Evolutionary conservation across 768 basidiomycete genomes (phyloP).

Genomic region (Leccinum subtestaceum): DNA sequence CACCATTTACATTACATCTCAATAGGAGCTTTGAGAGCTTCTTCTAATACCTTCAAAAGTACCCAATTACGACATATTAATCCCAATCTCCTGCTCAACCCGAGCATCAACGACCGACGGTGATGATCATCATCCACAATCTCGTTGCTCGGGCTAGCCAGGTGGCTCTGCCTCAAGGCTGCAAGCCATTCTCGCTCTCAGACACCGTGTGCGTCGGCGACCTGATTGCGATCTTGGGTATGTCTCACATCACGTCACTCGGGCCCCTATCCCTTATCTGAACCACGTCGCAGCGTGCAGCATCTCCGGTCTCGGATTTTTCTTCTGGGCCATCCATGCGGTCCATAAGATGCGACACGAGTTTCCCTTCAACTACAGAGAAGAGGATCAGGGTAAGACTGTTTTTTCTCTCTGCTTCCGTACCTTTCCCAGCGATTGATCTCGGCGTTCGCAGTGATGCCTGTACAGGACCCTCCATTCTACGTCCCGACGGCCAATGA

Average conservation of each 20-base stretch:
- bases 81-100: neutral
- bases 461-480: constrained; percentile 4
- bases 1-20: no score
- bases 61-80: no score
- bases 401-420: neutral
- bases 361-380: constrained; percentile 4
- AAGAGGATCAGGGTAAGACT: constrained; percentile 4
- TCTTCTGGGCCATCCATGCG: constrained; percentile 21
- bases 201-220: constrained; percentile 23
- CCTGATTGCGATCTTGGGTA: constrained; percentile 23
- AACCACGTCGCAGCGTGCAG: constrained; percentile 11
- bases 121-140: constrained; percentile 2
- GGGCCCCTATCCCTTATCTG: neutral
- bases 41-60: neutral
- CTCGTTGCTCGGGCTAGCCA: neutral
- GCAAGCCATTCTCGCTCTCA: constrained; percentile 10
- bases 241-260: neutral
- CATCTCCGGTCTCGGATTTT: constrained; percentile 18
- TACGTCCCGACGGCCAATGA: neutral
- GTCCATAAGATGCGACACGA: constrained; percentile 19
- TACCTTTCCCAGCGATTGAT: neutral
- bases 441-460: neutral
- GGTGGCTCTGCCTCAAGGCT: neutral
- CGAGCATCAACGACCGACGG: neutral
- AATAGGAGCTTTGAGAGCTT: neutral